Percentiles rank a stretch among this genome's conserved stretches.
phyloP scores from a whole-genome alignment of 768 basidiomycete species.

The Tricholoma matsutake region DNA sequence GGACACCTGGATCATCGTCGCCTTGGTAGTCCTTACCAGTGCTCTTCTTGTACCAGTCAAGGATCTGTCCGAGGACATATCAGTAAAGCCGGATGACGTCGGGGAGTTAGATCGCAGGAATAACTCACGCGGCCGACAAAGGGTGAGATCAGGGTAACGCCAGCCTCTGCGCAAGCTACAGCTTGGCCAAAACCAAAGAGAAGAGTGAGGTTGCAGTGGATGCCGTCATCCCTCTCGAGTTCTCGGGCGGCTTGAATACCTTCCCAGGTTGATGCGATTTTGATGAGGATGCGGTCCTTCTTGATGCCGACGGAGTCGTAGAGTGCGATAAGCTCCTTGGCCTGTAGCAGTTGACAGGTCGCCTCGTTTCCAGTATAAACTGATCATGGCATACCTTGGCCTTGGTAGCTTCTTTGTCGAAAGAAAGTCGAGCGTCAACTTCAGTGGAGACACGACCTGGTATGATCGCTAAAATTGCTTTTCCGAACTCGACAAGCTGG shows the following conservation, averaged over 20 bases:
- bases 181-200: slow-evolving; percentile 99
- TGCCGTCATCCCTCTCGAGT: slow-evolving; percentile 87
- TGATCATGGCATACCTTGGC: slow-evolving; percentile 54
- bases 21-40: slow-evolving; percentile 87
- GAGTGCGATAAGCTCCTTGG: slow-evolving; percentile 85
- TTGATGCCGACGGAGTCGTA: slow-evolving; percentile 93
- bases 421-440: slow-evolving; percentile 96
- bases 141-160: slow-evolving; percentile 97
- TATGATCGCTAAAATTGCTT: slow-evolving; percentile 91
- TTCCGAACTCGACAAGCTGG: slow-evolving; percentile 96
- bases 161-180: slow-evolving; percentile 97
- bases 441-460: slow-evolving; percentile 99
- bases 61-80: slow-evolving; percentile 54
- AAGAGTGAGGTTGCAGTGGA: slow-evolving; percentile 99
- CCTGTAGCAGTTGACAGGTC: slow-evolving; percentile 32
- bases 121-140: slow-evolving; percentile 92
- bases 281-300: slow-evolving; percentile 95
- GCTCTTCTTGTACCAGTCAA: slow-evolving; percentile 98
- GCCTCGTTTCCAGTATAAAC: background rate
- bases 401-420: slow-evolving; percentile 91
- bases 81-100: slow-evolving; percentile 8
- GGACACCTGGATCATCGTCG: slow-evolving; percentile 92
- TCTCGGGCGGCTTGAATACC: slow-evolving; percentile 99
- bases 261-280: slow-evolving; percentile 99
- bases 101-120: slow-evolving; percentile 13